These are phyloP conservation scores for Microbotryum intermedium DNA, from an alignment of 1,284 basidiomycete species.

Conservation along the genomic window DNA sequence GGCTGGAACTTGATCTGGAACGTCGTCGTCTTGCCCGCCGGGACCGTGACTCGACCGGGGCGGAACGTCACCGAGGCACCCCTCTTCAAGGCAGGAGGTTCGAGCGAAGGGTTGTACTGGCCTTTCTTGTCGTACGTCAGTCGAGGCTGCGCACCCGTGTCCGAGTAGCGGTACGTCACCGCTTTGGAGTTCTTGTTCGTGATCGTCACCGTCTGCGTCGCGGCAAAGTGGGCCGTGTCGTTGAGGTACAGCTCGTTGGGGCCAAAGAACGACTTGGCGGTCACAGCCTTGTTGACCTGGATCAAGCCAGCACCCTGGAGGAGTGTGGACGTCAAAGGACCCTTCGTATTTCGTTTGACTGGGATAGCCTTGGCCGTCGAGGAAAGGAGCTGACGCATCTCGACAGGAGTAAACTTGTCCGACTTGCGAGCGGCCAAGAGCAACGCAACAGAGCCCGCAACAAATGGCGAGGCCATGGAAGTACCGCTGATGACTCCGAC, in stretches of 20 bases:
- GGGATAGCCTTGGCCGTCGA: conserved; percentile 50
- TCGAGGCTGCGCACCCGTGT: not conserved
- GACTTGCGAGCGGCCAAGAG: conserved; percentile 51
- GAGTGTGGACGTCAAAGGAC: not conserved
- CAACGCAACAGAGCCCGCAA: conserved; percentile 58
- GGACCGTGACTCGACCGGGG: conserved; percentile 3
- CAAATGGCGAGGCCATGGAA: conserved; percentile 41
- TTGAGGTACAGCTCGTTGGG: conserved; percentile 58
- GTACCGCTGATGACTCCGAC: conserved; percentile 46
- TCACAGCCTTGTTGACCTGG: conserved; percentile 55
- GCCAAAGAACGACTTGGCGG: conserved; percentile 49
- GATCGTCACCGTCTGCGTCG: conserved; percentile 42
- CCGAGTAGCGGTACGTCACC: conserved; percentile 6
- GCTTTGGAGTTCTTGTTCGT: conserved; percentile 13
- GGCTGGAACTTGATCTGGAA: conserved; percentile 10
- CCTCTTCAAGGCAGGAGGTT: too few species aligned
- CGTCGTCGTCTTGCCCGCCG: not conserved
- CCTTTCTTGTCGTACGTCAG: not conserved
- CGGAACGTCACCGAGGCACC: too few species aligned
- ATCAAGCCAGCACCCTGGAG: conserved; percentile 49
- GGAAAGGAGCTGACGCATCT: conserved; percentile 50
- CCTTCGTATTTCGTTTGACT: conserved; percentile 33
- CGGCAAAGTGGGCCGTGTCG: conserved; percentile 55
- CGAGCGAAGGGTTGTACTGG: not conserved
- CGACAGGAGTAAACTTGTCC: conserved; percentile 42